A percentile compares a stretch with the other conserved stretches of the same genome.
These are phyloP conservation scores for Colletotrichum spaethianum DNA, from an alignment of 2,329 filamentous ascomycete species.

Conservation along the genomic window DNA sequence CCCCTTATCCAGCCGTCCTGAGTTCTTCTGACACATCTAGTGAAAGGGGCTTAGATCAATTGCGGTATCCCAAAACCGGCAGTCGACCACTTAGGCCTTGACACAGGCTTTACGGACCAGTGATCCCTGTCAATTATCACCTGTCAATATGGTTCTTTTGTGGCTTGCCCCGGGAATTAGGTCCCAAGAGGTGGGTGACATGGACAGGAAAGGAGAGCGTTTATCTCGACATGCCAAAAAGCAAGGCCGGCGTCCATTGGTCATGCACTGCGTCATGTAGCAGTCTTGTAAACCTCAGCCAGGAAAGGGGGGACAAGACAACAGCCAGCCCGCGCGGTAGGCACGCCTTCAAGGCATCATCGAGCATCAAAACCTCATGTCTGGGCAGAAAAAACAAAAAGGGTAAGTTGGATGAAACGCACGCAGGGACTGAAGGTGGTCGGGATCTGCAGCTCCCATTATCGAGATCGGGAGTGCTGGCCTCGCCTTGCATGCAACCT, in stretches of 20 bases:
- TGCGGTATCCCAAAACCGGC: conserved; percentile 33
- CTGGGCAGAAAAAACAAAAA: neutral
- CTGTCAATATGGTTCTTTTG: conserved; percentile 29
- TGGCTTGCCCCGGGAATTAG: neutral
- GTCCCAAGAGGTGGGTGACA: conserved; percentile 24
- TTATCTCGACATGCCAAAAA: conserved; percentile 23
- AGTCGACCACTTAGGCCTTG: conserved; percentile 35
- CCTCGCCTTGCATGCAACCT: conserved; percentile 2
- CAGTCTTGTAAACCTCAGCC: conserved; percentile 7
- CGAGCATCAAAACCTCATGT: neutral
- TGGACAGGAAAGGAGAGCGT: conserved; percentile 17
- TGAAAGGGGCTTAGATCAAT: conserved; percentile 4
- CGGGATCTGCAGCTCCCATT: conserved; percentile 29
- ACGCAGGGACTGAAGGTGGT: conserved; percentile 15
- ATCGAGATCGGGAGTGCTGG: conserved; percentile 27
- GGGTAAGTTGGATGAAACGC: neutral
- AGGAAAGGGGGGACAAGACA: neutral
- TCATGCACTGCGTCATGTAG: conserved; percentile 20
- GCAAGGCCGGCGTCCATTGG: conserved; percentile 5
- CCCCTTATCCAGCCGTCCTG: conserved; percentile 1
- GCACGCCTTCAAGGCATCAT: conserved; percentile 9
- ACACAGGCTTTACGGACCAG: conserved; percentile 17
- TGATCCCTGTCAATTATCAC: conserved; percentile 24
- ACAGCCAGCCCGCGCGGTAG: neutral
- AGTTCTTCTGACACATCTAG: conserved; percentile 17